These are phyloP conservation scores for Acacia pycnantha DNA, from an alignment of 331 rosid species.

Conservation along the genomic window DNA sequence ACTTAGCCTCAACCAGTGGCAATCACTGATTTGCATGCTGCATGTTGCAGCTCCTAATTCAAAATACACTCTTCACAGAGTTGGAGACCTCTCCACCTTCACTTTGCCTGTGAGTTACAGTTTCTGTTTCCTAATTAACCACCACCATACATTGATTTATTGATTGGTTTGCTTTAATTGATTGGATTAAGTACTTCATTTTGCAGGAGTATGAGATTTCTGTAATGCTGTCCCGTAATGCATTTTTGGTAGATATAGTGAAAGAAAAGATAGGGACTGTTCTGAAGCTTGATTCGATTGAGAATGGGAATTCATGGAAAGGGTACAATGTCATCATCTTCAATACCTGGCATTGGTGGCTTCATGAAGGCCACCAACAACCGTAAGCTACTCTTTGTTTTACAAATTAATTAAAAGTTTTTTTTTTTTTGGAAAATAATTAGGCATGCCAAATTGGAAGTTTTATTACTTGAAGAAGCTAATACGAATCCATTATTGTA, in stretches of 20 bases:
- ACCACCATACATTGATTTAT: neutral
- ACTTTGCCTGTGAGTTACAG: conserved; percentile 23
- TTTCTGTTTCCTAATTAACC: neutral
- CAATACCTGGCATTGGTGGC: conserved; percentile 99
- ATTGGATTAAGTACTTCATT: neutral
- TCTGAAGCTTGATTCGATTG: conserved; percentile 76
- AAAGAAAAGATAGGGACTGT: conserved; percentile 69
- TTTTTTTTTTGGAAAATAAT: neutral
- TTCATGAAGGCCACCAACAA: conserved; percentile 34
- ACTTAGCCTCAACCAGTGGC: conserved; percentile 48
- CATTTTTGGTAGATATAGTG: conserved; percentile 63
- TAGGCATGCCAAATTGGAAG: neutral
- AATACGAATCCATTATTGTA: neutral
- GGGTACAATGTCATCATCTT: conserved; percentile 68
- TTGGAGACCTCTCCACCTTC: conserved; percentile 26
- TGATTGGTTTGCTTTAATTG: neutral
- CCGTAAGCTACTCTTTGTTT: conserved; percentile 34
- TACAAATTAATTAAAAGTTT: neutral
- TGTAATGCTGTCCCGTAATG: conserved; percentile 12
- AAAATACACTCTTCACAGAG: conserved; percentile 26
- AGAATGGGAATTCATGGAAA: conserved; percentile 40
- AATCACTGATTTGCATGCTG: conserved; percentile 49
- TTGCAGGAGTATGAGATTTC: neutral
- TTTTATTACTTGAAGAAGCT: neutral
- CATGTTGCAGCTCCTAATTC: conserved; percentile 39